Percentiles rank a stretch among this genome's conserved stretches.
These are phyloP conservation scores for Beta macrorhiza DNA, from an alignment of 179 eudicot genomes.

Conservation along the genomic window DNA sequence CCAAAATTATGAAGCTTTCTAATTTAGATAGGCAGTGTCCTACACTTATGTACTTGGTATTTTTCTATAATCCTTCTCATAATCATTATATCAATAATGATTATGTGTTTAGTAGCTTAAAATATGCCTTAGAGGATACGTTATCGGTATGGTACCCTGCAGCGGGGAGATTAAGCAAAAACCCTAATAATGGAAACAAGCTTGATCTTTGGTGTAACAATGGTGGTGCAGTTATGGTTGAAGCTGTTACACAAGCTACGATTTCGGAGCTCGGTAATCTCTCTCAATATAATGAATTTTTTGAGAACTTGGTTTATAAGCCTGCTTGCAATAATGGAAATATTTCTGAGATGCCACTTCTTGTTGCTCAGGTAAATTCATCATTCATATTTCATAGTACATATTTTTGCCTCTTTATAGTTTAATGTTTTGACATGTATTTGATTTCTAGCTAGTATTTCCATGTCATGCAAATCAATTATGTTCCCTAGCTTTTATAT, in stretches of 20 bases:
- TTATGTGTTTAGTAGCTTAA: conserved; percentile 25
- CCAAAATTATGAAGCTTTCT: conserved; percentile 34
- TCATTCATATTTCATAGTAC: too few relatives aligned
- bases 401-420: not conserved
- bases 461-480: not conserved
- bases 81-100: conserved; percentile 1
- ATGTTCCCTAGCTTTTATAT: not conserved
- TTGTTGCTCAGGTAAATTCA: conserved; percentile 35
- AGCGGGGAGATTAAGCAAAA: conserved; percentile 30
- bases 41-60: conserved; percentile 38
- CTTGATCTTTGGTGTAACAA: conserved; percentile 43
- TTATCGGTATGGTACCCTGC: conserved; percentile 33
- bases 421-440: not conserved
- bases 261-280: conserved; percentile 31
- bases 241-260: conserved; percentile 28
- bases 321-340: conserved; percentile 25
- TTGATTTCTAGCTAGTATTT: not conserved
- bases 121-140: conserved; percentile 33
- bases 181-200: conserved; percentile 38
- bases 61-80: conserved; percentile 30
- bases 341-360: conserved; percentile 34
- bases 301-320: conserved; percentile 40
- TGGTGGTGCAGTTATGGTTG: conserved; percentile 38
- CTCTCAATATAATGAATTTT: conserved; percentile 27
- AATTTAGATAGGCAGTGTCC: conserved; percentile 45